A percentile compares a stretch with the other conserved stretches of the same genome.
phyloP scores from a whole-genome alignment of 106 monocot species.

The Platanthera zijinensis region DNA sequence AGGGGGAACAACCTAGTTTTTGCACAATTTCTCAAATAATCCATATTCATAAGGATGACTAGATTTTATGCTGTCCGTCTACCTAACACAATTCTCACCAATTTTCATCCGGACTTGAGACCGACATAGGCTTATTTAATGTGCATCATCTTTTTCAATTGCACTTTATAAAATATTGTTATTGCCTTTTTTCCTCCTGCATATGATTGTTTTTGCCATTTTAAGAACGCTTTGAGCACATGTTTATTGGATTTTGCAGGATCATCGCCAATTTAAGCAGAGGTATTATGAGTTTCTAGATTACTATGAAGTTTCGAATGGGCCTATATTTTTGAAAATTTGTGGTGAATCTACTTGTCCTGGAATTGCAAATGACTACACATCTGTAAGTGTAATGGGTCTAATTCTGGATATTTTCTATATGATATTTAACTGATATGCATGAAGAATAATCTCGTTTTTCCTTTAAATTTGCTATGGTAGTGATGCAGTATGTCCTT shows the following conservation, averaged over 20 bases:
- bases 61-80: no score
- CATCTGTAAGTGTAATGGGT: constrained; percentile 41
- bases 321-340: constrained; percentile 80
- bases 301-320: constrained; percentile 44
- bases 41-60: no score
- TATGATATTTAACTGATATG: neutral
- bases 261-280: constrained; percentile 73
- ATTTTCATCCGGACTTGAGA: no score
- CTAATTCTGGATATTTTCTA: neutral
- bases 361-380: constrained; percentile 78
- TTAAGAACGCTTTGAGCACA: neutral
- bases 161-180: neutral
- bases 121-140: neutral
- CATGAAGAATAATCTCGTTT: neutral
- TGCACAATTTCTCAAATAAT: no score
- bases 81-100: no score
- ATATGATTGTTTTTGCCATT: neutral
- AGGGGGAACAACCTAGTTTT: no score
- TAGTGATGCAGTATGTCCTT: neutral
- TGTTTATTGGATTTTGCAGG: constrained; percentile 31
- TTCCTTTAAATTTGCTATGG: constrained; percentile 6
- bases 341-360: constrained; percentile 87
- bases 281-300: constrained; percentile 83
- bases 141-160: neutral
- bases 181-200: neutral